Evolutionary conservation across 305 asterid genomes (phyloP).

Genomic region (Fraxinus paxiana): DNA sequence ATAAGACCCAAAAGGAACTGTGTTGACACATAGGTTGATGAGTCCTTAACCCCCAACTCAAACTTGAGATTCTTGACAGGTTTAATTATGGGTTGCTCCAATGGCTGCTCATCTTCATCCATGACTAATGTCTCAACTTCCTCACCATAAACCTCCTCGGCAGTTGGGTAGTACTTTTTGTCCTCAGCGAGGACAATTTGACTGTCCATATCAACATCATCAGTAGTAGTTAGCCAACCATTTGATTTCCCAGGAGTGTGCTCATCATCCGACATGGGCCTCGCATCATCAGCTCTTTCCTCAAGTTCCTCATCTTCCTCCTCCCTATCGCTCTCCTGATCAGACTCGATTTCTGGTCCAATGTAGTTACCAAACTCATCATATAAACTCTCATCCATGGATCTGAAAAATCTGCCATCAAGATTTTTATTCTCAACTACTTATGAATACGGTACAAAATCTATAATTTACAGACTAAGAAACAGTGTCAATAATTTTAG

Average conservation of each 20-base stretch:
- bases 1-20: constrained; percentile 87
- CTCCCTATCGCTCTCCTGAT: constrained; percentile 79
- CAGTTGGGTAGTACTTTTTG: constrained; percentile 90
- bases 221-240: constrained; percentile 68
- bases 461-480: background rate
- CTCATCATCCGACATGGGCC: constrained; percentile 60
- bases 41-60: constrained; percentile 91
- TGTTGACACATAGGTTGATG: constrained; percentile 84
- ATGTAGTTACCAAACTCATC: constrained; percentile 96
- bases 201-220: constrained; percentile 85
- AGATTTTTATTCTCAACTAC: background rate
- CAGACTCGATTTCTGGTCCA: constrained; percentile 99
- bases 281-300: constrained; percentile 61
- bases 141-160: constrained; percentile 96
- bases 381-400: constrained; percentile 85
- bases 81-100: constrained; percentile 76
- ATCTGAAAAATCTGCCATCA: constrained; percentile 27
- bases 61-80: constrained; percentile 89
- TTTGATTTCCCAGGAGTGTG: constrained; percentile 66
- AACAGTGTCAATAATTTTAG: background rate
- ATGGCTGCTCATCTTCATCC: constrained; percentile 98
- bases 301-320: constrained; percentile 85
- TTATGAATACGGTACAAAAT: background rate
- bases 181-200: constrained; percentile 94
- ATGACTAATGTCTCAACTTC: constrained; percentile 92